Evolutionary conservation across 768 basidiomycete species (phyloP), one percentile per base, ranked within the genome.

Genomic region (Floccularia luteovirens): DNA sequence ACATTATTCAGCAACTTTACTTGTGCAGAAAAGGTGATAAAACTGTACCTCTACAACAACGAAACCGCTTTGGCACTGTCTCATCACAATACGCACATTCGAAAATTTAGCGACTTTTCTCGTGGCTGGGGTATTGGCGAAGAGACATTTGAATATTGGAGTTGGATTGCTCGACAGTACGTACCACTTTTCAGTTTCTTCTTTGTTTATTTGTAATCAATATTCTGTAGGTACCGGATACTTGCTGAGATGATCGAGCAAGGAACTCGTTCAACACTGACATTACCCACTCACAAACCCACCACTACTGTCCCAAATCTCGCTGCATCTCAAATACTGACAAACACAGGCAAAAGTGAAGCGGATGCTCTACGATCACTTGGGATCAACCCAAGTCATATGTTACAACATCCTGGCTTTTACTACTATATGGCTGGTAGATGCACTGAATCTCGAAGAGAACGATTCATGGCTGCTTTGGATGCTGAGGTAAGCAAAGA

Each of bases 141-240:
- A 51, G 89, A 92, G 52, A 96, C 90, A 0, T 97, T 89, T 48
- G 96, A 98, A 56, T 97, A 83, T 55, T 97, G 94, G 94, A 88
- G 87, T 48, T 99, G 93, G 94, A 70, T 92, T 41, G 86, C 90
- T 5, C 69, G 91, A 54, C 92, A 96, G 89, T 91, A 51, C 41
- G 84, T 70, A 13, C 7, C 25, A 24, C 21, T 14, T 13, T 12
- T 7, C 2, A 2, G 23, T 1, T 7, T 17, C 31, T 6, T 10
- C 24, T n/a, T 36, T 27, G 41, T 14, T 27, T 3, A 32, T 24
- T 36, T 8, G 32, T 14, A n/a, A 36, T 16, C 14, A 24, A 23
- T 39, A 33, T 23, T 19, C 24, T 33, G 23, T 35, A 94, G 91
- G 54, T 80, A 96, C 53, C 85, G 93, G 5, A 72, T 91, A 14